Conservation (phyloP, 768 basidiomycete genomes). For the Gyrodon lividus region DNA sequence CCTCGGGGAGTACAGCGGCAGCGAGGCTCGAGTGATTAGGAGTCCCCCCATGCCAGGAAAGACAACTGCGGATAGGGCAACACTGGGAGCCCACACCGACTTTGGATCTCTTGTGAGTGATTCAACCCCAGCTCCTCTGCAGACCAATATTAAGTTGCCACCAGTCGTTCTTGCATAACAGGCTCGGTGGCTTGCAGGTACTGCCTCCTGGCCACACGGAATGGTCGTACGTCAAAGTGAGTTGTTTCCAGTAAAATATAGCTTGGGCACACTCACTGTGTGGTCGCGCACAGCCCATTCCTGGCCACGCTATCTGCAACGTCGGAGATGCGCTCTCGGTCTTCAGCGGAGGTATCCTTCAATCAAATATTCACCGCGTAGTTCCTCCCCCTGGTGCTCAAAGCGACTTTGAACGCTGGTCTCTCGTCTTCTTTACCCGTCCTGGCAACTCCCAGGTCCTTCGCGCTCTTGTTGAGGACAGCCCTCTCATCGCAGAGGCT, state of each 20-base stretch:
- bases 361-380: slow-evolving; percentile 64
- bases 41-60: slow-evolving; percentile 40
- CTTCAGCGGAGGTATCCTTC: slow-evolving; percentile 62
- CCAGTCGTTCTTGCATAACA: slow-evolving; percentile 68
- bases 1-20: slow-evolving; percentile 48
- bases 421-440: slow-evolving; percentile 66
- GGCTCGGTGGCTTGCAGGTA: slow-evolving; percentile 69
- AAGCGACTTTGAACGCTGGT: slow-evolving; percentile 54
- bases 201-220: slow-evolving; percentile 56
- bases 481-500: slow-evolving; percentile 47
- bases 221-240: slow-evolving; percentile 69
- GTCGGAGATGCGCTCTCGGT: slow-evolving; percentile 60
- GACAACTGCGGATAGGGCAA: slow-evolving; percentile 32
- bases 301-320: slow-evolving; percentile 59
- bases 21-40: slow-evolving; percentile 56
- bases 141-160: too few relatives aligned
- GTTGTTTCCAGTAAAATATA: background rate
- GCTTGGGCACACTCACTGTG: slow-evolving; percentile 9
- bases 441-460: slow-evolving; percentile 54
- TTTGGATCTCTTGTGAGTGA: slow-evolving; percentile 64
- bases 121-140: background rate
- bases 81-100: slow-evolving; percentile 68
- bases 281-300: slow-evolving; percentile 40
- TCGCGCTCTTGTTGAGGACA: slow-evolving; percentile 51
- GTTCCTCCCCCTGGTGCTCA: slow-evolving; percentile 63